These are phyloP conservation scores for Chlamydomonas schloesseri DNA, from an alignment of 139 green algal genomes.

Conservation along the genomic window DNA sequence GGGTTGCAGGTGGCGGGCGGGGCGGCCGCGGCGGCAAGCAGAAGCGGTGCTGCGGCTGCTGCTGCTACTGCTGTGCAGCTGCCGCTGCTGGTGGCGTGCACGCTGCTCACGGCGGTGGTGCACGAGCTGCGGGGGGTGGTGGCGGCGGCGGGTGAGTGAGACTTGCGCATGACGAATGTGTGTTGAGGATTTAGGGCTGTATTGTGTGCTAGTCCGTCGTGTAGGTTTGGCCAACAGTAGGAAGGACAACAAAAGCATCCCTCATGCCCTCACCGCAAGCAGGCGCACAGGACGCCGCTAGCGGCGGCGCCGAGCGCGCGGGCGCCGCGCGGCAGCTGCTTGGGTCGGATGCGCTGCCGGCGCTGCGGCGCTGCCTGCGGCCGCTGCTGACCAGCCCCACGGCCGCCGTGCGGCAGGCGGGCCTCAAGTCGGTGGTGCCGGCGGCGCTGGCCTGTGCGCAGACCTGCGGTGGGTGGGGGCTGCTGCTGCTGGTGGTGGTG, in stretches of 20 bases:
- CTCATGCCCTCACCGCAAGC: too few relatives aligned
- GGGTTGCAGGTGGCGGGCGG: not conserved
- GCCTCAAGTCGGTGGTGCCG: slow-evolving; percentile 15
- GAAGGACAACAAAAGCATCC: too few relatives aligned
- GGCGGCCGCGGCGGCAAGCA: not conserved
- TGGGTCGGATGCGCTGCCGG: not conserved
- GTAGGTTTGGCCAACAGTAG: too few relatives aligned
- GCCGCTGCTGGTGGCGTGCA: not conserved
- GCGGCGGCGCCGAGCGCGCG: not conserved
- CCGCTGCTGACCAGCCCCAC: not conserved
- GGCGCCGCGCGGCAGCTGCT: not conserved
- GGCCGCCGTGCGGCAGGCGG: slow-evolving; percentile 8
- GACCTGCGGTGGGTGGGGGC: slow-evolving; percentile 15
- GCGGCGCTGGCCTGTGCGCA: not conserved
- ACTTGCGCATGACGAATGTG: too few relatives aligned
- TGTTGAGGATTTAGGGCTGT: too few relatives aligned
- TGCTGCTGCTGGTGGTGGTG: too few relatives aligned
- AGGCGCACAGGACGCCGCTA: not conserved
- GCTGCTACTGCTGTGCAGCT: not conserved
- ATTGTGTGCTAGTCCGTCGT: too few relatives aligned
- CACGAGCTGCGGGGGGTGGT: not conserved
- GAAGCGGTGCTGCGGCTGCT: too few relatives aligned
- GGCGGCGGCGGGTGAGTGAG: not conserved
- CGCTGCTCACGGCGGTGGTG: not conserved
- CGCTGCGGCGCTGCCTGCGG: not conserved